These are phyloP conservation scores for Sporothrix pseudoabietina DNA, from an alignment of 2,329 filamentous ascomycete species.

Conservation along the genomic window DNA sequence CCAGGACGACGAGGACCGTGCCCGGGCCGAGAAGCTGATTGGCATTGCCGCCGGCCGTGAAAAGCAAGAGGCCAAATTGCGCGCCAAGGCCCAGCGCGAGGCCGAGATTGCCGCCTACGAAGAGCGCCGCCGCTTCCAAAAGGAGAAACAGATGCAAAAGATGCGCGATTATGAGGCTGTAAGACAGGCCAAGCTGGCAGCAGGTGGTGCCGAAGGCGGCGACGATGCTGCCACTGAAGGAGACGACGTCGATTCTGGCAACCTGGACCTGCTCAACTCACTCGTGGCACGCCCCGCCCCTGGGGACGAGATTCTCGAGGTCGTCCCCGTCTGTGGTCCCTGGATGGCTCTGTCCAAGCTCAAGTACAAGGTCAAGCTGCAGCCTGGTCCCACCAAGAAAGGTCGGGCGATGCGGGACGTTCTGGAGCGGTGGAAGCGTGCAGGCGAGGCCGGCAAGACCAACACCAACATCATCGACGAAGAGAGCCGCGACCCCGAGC, in stretches of 20 bases:
- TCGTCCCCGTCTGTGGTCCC: slow-evolving; percentile 65
- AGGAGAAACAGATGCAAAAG: slow-evolving; percentile 73
- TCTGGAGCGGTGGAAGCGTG: slow-evolving; percentile 71
- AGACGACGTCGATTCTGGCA: slow-evolving; percentile 58
- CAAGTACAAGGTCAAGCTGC: slow-evolving; percentile 95
- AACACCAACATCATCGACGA: slow-evolving; percentile 57
- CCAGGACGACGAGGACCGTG: slow-evolving; percentile 92
- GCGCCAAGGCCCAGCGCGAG: slow-evolving; percentile 68
- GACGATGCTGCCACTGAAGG: slow-evolving; percentile 55
- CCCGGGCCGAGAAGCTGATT: slow-evolving; percentile 81
- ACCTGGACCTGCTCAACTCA: slow-evolving; percentile 58
- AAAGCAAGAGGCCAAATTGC: slow-evolving; percentile 67
- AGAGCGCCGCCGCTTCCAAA: slow-evolving; percentile 77
- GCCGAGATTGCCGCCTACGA: slow-evolving; percentile 71
- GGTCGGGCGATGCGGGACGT: slow-evolving; percentile 93
- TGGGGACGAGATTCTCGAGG: slow-evolving; percentile 79
- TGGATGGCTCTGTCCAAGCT: slow-evolving; percentile 66
- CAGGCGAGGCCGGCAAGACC: slow-evolving; percentile 57
- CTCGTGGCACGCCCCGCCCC: slow-evolving; percentile 76
- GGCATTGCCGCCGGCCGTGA: slow-evolving; percentile 70
- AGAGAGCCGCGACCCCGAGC: slow-evolving; percentile 63
- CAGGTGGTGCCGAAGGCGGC: slow-evolving; percentile 61
- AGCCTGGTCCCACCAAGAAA: slow-evolving; percentile 87
- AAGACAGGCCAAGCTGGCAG: slow-evolving; percentile 61
- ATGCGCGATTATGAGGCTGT: slow-evolving; percentile 76